Conservation (phyloP, 805 yeast genomes). For the Isabelozyma pseudorhagii region DNA sequence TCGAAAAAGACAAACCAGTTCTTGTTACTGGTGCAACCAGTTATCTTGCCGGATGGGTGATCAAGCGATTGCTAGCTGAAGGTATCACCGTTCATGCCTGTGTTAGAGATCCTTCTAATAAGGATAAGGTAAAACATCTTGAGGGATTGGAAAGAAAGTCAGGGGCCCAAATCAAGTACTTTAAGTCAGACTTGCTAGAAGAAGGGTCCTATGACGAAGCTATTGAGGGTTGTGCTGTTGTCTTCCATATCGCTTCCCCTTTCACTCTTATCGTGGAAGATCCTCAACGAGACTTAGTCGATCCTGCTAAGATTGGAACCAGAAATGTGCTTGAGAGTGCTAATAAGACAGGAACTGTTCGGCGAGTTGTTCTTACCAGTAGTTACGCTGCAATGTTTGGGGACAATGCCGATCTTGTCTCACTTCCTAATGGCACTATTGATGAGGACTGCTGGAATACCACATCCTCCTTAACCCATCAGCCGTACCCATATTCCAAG, state of each 20-base stretch:
- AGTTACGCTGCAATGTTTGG: constrained; percentile 8
- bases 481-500: background rate
- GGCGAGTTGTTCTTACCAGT: constrained; percentile 16
- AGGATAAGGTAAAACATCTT: constrained; percentile 1
- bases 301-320: constrained; percentile 19
- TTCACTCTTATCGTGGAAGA: constrained; percentile 13
- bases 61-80: constrained; percentile 9
- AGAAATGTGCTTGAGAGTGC: constrained; percentile 14
- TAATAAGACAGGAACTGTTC: constrained; percentile 8
- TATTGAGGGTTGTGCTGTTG: constrained; percentile 13
- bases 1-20: constrained; percentile 3
- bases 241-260: constrained; percentile 23
- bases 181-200: constrained; percentile 3
- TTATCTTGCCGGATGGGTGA: constrained; percentile 14
- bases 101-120: constrained; percentile 2
- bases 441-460: constrained; percentile 1
- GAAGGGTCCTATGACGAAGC: constrained; percentile 17
- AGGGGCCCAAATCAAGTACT: constrained; percentile 1
- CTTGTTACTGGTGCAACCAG: constrained; percentile 16
- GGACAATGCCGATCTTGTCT: constrained; percentile 1
- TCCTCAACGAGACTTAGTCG: constrained; percentile 12
- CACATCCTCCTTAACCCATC: background rate
- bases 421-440: constrained; percentile 5
- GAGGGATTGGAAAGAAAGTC: background rate
- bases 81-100: constrained; percentile 9